Percentiles rank a stretch among this genome's conserved stretches.
Evolutionary conservation across 768 basidiomycete species (phyloP).

Genomic region (Boletus edulis): DNA sequence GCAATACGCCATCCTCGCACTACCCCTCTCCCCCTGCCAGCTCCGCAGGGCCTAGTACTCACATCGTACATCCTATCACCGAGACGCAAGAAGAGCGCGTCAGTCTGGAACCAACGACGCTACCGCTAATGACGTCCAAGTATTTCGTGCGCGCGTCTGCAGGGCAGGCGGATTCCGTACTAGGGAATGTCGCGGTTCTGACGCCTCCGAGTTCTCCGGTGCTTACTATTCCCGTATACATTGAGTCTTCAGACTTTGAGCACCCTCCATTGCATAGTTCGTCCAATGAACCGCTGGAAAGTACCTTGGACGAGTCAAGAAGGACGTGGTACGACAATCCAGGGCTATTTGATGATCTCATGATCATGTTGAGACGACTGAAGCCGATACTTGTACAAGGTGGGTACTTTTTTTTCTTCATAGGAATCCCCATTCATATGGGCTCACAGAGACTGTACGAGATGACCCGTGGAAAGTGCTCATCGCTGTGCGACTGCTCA

Average conservation of each 20-base stretch:
- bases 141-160: constrained; percentile 9
- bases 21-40: constrained; percentile 9
- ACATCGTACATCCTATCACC: too few species aligned
- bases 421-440: background rate
- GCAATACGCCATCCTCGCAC: background rate
- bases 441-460: constrained; percentile 44
- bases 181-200: background rate
- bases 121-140: constrained; percentile 15
- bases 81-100: background rate
- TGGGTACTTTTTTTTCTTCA: constrained; percentile 1
- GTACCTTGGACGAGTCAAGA: background rate
- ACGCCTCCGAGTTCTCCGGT: constrained; percentile 4
- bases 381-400: constrained; percentile 33
- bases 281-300: background rate
- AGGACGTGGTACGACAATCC: background rate
- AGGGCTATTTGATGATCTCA: constrained; percentile 20
- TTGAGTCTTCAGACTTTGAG: constrained; percentile 6
- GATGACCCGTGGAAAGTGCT: constrained; percentile 69
- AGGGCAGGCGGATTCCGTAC: background rate
- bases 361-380: constrained; percentile 26
- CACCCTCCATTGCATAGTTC: background rate
- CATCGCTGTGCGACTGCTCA: constrained; percentile 64
- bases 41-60: background rate
- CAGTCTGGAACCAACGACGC: background rate
- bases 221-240: constrained; percentile 2